Base-by-base conservation (phyloP, 305 asterid genomes). In the Fraxinus floribunda region DNA sequence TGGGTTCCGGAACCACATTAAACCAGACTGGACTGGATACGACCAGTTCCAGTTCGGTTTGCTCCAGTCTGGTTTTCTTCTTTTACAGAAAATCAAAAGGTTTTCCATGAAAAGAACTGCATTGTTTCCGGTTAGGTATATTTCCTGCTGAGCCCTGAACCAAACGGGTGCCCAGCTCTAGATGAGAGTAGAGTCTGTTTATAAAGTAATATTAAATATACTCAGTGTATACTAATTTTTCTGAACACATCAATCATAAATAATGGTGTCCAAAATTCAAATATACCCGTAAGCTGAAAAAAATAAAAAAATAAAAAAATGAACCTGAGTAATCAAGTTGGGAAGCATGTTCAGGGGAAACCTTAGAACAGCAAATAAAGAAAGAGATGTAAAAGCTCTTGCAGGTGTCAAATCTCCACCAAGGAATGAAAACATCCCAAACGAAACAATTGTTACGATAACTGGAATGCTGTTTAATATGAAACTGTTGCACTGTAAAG, bases 381-480 rank as follows among this genome's bases (percentile, higher is more conserved):
- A 92, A 88, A 95, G 95, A 76, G 98, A 92, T 36, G 98, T 92
- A 87, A 95, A 95, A 80, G 98, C 98, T 83, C 95, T 90, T 83
- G 98, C 88, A 75, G 98, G 98, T 77, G 98, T 94, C 91, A 95
- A 88, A 84, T 95, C 91, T 83, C 98, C 98, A 83, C 98, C 98
- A 73, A 94, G 84, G 87, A 94, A 83, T 62, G 98, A 91, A 91
- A 95, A 95, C 82, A 70, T 74, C 81, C 98, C 98, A 86, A 95
- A 95, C 60, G 98, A 94, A 81, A 90, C 86, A 78, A 94, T 91
- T 41, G 98, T 91, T 86, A 95, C 97, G 15, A 95, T 85, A 84
- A 95, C 97, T 15, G 98, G 98, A 62, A 91, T 91, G 93, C 97
- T 95, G 94, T 91, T 94, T 34, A 94, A 86, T 89, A 95, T 88